phyloP scores from a whole-genome alignment of 495 filamentous ascomycete genomes.

The Penicillium macrosclerotiorum region DNA sequence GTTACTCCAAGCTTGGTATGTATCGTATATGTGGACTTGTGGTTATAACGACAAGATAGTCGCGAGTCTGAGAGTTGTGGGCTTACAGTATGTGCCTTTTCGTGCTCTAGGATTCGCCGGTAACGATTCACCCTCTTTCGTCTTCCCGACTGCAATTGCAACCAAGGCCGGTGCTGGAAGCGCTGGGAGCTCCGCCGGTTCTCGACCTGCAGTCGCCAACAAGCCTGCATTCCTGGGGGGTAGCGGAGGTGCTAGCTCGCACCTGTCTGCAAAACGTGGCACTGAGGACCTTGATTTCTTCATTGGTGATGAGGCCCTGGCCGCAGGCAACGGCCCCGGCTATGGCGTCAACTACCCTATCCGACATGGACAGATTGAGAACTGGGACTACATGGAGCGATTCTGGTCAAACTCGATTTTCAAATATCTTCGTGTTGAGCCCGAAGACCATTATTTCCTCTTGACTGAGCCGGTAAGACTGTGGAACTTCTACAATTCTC shows the following conservation, averaged over 20 bases:
- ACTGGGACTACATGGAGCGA: conserved; percentile 99
- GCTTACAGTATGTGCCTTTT: conserved; percentile 26
- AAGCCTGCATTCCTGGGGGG: conserved; percentile 96
- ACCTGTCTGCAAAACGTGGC: conserved; percentile 87
- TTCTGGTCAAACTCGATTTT: conserved; percentile 99
- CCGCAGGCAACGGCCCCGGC: conserved; percentile 79
- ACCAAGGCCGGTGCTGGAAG: conserved; percentile 78
- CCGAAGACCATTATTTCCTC: conserved; percentile 97
- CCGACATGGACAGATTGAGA: conserved; percentile 95
- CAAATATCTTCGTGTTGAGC: conserved; percentile 96
- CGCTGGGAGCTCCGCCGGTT: conserved; percentile 72
- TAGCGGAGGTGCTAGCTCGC: conserved; percentile 74
- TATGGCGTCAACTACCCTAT: conserved; percentile 98
- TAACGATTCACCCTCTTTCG: conserved; percentile 98
- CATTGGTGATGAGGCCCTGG: conserved; percentile 93
- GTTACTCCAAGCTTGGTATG: conserved; percentile 95
- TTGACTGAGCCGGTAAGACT: conserved; percentile 86
- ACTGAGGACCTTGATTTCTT: conserved; percentile 99
- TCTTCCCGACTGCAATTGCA: conserved; percentile 97
- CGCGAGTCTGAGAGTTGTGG: conserved; percentile 1
- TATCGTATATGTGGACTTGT: conserved; percentile 11
- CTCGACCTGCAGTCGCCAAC: conserved; percentile 83
- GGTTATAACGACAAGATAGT: neutral
- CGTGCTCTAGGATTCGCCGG: conserved; percentile 83
- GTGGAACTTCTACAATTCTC: neutral